Evolutionary conservation across 2,329 filamentous ascomycete species (phyloP), one percentile per base, ranked within the genome.

Genomic region (Orbilia brochopaga): DNA sequence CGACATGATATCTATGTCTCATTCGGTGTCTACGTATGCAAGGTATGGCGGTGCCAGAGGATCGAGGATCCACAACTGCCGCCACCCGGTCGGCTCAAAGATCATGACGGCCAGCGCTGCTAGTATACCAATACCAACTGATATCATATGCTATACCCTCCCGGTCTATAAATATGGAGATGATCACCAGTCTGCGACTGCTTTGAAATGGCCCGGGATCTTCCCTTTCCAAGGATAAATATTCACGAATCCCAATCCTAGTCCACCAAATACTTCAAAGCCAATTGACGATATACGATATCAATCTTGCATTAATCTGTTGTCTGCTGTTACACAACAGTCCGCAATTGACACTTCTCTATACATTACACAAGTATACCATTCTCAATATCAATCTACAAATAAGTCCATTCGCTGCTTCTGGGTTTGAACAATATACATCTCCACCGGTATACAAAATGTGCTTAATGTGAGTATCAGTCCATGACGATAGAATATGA

Each of bases 391-490:
- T 21, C 42, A n/a, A 46, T 4, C 15, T 46, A 40, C 27, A 19
- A 52, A 37, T 23, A 53, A 30, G 17, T 2, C 30, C 27, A 3
- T 32, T 8, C 4, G 3, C 27, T 32, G 27, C 27, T 55, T 17
- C n/a, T 40, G 21, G 3, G 27, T 8, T 32, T 3, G 8, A 32
- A 4, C 8, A 40, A 23, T 46, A 5, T 17, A 19, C 1, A 24
- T 32, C 15, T 21, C 23, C 8, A 13, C 42, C 24, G n/a, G n/a
- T n/a, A n/a, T 8, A 10, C 40, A 8, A 60, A 7, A 72, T 72
- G 67, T 72, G 67, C 52, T 61, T 72, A 53, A 72, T 72, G 67
- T 72, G 42, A 72, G 63, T 66, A 15, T 13, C 23, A 15, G 24
- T 46, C 27, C 37, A 27, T 27, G 21, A 6, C 32, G 1, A 15